phyloP scores from a whole-genome alignment of 768 basidiomycete genomes.

The Tylopilus felleus region DNA sequence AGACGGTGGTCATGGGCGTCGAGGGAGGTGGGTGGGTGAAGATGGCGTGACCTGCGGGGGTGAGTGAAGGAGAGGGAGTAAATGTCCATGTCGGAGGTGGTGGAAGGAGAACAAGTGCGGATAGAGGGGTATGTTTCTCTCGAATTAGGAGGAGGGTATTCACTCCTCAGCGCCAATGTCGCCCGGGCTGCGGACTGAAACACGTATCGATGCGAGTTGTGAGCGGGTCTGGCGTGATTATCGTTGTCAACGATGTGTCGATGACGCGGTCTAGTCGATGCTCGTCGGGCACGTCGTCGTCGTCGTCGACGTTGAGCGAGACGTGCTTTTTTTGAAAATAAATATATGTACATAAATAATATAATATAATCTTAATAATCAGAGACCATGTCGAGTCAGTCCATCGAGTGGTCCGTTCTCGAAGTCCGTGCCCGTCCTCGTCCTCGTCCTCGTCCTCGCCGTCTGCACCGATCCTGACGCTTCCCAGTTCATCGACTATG shows the following conservation, averaged over 20 bases:
- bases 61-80: constrained; percentile 94
- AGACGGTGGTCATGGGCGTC: constrained; percentile 56
- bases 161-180: constrained; percentile 18
- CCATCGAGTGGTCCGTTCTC: constrained; percentile 24
- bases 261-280: constrained; percentile 19
- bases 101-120: not conserved
- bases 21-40: constrained; percentile 56
- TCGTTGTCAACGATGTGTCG: constrained; percentile 6
- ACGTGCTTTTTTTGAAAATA: constrained; percentile 18
- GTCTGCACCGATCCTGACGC: constrained; percentile 8
- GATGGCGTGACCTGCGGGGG: constrained; percentile 75
- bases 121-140: constrained; percentile 23
- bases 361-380: constrained; percentile 6
- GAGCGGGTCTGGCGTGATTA: not conserved
- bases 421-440: constrained; percentile 16
- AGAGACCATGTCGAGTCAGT: not conserved
- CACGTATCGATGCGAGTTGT: not conserved
- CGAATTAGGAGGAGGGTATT: constrained; percentile 29
- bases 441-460: too few species aligned
- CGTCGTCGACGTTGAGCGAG: not conserved
- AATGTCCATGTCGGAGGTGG: constrained; percentile 66
- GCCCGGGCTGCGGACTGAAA: constrained; percentile 2
- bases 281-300: constrained; percentile 14
- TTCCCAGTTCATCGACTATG: too few species aligned
- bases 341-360: not conserved